Evolutionary conservation across 306 rosid genomes (phyloP).

Genomic region (Inga leiocalycina): DNA sequence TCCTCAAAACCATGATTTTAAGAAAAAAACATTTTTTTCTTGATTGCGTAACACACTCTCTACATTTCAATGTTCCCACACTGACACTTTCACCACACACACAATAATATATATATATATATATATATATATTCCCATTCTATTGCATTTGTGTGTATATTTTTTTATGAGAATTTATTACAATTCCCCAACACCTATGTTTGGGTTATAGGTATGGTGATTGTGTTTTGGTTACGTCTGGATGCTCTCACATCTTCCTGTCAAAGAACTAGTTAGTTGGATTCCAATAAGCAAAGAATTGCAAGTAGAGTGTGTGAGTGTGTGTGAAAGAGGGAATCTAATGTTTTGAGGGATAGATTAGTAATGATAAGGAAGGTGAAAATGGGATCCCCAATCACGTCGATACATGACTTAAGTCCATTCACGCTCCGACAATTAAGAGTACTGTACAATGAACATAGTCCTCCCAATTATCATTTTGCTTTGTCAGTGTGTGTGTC

Average conservation of each 20-base stretch:
- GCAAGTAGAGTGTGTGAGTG: too few relatives aligned
- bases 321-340: neutral
- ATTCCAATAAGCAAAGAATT: neutral
- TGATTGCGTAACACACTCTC: too few relatives aligned
- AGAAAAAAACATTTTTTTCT: too few relatives aligned
- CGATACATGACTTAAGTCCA: neutral
- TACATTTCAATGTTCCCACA: conserved; percentile 45
- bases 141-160: neutral
- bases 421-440: neutral
- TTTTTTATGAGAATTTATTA: conserved; percentile 1
- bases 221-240: neutral
- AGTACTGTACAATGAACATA: neutral
- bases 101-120: neutral
- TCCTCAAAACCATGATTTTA: too few relatives aligned
- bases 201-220: neutral
- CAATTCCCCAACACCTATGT: conserved; percentile 5
- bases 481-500: neutral
- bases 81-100: conserved; percentile 44
- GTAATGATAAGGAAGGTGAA: neutral
- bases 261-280: neutral
- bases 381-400: neutral
- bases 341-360: neutral
- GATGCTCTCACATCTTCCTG: neutral
- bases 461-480: neutral
- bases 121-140: neutral